Evolutionary conservation across 1,139 yeast genomes (phyloP).

Genomic region (Yamadazyma jaroonii): DNA sequence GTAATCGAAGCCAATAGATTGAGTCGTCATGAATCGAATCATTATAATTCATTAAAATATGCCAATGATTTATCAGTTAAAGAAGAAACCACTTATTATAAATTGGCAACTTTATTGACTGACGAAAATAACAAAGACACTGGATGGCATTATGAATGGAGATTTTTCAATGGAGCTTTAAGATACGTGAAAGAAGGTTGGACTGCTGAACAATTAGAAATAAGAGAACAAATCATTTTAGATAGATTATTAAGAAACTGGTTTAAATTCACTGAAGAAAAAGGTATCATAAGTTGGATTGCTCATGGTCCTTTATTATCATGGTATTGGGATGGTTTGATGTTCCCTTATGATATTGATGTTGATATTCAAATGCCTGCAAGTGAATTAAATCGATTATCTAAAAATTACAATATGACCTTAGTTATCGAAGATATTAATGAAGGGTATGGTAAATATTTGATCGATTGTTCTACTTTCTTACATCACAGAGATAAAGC

Average conservation of each 20-base stretch:
- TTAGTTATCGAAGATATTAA: conserved; percentile 29
- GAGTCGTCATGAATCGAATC: conserved; percentile 18
- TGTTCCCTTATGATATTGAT: conserved; percentile 37
- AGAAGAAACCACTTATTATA: conserved; percentile 29
- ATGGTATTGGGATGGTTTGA: conserved; percentile 39
- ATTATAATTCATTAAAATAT: conserved; percentile 20
- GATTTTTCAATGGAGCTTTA: conserved; percentile 35
- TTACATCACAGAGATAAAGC: conserved; percentile 32
- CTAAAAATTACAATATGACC: conserved; percentile 36
- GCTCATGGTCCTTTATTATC: conserved; percentile 52
- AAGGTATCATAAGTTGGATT: conserved; percentile 38
- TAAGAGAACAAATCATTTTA: conserved; percentile 12
- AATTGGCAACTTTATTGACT: conserved; percentile 29
- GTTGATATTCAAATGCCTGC: conserved; percentile 38
- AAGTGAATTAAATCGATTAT: conserved; percentile 32
- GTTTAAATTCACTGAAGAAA: conserved; percentile 29
- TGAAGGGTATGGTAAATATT: conserved; percentile 38
- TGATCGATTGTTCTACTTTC: conserved; percentile 39
- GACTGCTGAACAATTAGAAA: conserved; percentile 28
- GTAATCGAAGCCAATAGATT: conserved; percentile 10
- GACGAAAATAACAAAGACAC: conserved; percentile 26
- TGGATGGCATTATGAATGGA: conserved; percentile 43
- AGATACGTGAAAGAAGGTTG: conserved; percentile 28
- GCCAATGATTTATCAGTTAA: conserved; percentile 31
- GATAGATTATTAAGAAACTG: conserved; percentile 30